Evolutionary conservation across 2,329 filamentous ascomycete species (phyloP), one percentile per base, ranked within the genome.

Genomic region (Neofusicoccum cordaticola): DNA sequence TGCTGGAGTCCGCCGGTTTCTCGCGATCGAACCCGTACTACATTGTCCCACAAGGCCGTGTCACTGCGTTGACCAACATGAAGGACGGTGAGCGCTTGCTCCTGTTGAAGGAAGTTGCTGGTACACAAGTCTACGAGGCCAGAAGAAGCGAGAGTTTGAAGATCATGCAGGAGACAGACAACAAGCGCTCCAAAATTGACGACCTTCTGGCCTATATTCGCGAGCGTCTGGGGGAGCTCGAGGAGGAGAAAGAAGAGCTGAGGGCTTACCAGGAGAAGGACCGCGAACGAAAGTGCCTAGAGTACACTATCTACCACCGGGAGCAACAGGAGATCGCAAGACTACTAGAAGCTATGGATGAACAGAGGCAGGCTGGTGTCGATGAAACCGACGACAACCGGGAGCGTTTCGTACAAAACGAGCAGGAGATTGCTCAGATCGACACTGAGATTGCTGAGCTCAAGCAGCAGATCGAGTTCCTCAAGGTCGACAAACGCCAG

Each of bases 21-120:
- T 98, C 94, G 67, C 88, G 93, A 69, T 97, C 93, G 65, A 99
- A 99, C 76, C 95, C 95, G 31, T 99, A 98, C 83, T 99, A 99
- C 77, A 99, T 99, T 71, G 96, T 99, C 1, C 95, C 96, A 0
- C 95, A 99, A 77, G 95, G 95, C 62, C 92, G 95, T 74, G 93
- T 99, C 66, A 98, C 95, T 0, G 90, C 92, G 27, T 83, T 99
- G 73, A 99, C 95, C 50, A 99, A 98, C 76, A 99, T 99, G 95
- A 97, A 97, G 78, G 95, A 99, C 76, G 88, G 89, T 0, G 93
- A 97, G 76, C 87, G 95, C 61, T 80, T 99, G 67, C 93, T 90
- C 69, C 82, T 99, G 66, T 81, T 99, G 67, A 99, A 99, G 78
- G 95, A 98, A 74, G 95, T 99, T n/a, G 95, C 95, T 0, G 95